Evolutionary conservation across 2,329 filamentous ascomycete species (phyloP).

Genomic region (Waltergamsia citrina): DNA sequence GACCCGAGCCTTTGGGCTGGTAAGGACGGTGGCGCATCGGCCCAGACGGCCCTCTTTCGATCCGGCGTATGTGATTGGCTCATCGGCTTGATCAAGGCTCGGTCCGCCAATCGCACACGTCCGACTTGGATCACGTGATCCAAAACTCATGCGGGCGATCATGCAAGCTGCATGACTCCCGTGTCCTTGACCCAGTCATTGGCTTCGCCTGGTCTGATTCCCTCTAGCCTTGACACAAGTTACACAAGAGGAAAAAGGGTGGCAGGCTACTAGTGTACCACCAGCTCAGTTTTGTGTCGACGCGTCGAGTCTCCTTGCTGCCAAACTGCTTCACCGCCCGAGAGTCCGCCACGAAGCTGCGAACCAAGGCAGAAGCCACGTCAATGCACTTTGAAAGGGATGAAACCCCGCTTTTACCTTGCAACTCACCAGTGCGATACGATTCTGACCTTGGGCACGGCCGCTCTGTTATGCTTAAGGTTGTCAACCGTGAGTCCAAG

Average conservation of each 20-base stretch:
- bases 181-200: constrained; percentile 5
- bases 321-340: no score
- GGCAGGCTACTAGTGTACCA: no score
- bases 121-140: constrained; percentile 21
- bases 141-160: constrained; percentile 20
- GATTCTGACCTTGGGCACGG: no score
- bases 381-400: no score
- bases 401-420: no score
- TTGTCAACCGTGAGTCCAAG: constrained; percentile 2
- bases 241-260: no score
- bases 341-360: no score
- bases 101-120: constrained; percentile 29
- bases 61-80: constrained; percentile 10
- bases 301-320: no score
- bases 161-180: constrained; percentile 22
- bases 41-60: background rate
- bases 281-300: no score
- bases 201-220: constrained; percentile 6
- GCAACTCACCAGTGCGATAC: no score
- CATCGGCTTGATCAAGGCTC: constrained; percentile 17
- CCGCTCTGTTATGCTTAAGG: no score
- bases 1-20: constrained; percentile 3
- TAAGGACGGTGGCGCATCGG: background rate
- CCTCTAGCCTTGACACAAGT: background rate
- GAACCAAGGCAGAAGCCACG: no score